Conservation (phyloP, 2,329 filamentous ascomycete genomes). For the Erysiphe neolycopersici region DNA sequence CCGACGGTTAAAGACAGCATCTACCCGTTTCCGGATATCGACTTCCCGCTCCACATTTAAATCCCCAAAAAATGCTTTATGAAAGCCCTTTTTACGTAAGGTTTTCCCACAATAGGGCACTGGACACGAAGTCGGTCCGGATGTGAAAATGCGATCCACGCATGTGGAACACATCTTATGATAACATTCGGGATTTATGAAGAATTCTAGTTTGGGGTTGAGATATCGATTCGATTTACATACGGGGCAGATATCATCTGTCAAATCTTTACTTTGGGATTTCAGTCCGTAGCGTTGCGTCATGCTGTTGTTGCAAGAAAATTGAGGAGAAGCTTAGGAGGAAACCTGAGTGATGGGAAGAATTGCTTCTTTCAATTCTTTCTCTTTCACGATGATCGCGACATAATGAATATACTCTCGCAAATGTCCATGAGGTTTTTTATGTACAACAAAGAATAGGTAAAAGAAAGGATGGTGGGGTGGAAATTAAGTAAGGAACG, state of each 20-base stretch:
- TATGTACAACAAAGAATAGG: too few relatives aligned
- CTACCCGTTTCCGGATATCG: constrained; percentile 62
- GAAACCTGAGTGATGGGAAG: too few relatives aligned
- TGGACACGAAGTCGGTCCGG: constrained; percentile 76
- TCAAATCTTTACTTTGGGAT: constrained; percentile 6
- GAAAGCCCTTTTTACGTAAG: constrained; percentile 60
- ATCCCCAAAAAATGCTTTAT: constrained; percentile 72
- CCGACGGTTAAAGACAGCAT: constrained; percentile 56
- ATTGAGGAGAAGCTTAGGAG: too few relatives aligned
- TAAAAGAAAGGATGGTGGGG: too few relatives aligned
- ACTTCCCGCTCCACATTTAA: constrained; percentile 75
- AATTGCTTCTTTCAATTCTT: too few relatives aligned
- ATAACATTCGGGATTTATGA: constrained; percentile 96
- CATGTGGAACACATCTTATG: constrained; percentile 97
- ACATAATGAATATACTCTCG: too few relatives aligned
- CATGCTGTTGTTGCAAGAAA: background rate
- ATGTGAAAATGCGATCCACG: constrained; percentile 78
- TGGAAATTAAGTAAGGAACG: too few relatives aligned
- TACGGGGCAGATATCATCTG: constrained; percentile 62
- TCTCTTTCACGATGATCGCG: too few relatives aligned
- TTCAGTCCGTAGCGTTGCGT: constrained; percentile 7
- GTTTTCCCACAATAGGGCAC: constrained; percentile 73
- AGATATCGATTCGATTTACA: constrained; percentile 95
- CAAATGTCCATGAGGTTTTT: too few relatives aligned
- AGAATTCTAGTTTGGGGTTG: constrained; percentile 78